Evolutionary conservation across 257 asterid species (phyloP).

Genomic region (Prunella vulgaris): DNA sequence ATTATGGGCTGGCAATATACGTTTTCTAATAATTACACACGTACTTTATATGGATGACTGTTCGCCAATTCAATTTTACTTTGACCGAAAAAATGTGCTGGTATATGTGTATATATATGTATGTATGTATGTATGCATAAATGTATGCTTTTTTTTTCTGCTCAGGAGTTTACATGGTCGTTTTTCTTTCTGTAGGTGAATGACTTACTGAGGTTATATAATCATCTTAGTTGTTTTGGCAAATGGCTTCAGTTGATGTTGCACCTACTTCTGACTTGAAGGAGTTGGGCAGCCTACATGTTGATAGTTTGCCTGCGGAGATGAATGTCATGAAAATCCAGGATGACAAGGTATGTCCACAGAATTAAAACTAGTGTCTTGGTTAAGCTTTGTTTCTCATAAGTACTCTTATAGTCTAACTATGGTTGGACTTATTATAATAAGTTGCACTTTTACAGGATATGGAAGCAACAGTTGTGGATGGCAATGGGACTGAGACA

Average conservation of each 20-base stretch:
- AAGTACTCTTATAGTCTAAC: constrained; percentile 14
- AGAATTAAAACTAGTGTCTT: not conserved
- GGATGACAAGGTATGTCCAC: constrained; percentile 55
- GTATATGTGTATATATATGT: constrained; percentile 18
- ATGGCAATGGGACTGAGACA: constrained; percentile 94
- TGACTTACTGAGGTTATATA: constrained; percentile 42
- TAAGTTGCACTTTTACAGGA: constrained; percentile 39
- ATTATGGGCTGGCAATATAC: not conserved
- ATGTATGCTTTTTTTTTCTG: constrained; percentile 12
- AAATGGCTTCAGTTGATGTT: constrained; percentile 69
- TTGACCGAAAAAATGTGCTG: not conserved
- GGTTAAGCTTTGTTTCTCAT: constrained; percentile 14
- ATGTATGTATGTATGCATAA: constrained; percentile 15
- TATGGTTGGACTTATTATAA: constrained; percentile 14
- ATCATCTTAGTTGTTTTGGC: constrained; percentile 30
- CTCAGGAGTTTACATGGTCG: not conserved
- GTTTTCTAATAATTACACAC: constrained; percentile 16
- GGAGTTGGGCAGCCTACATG: constrained; percentile 50
- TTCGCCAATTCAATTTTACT: not conserved
- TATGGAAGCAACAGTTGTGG: constrained; percentile 72
- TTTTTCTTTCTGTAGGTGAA: constrained; percentile 41
- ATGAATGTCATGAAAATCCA: constrained; percentile 71
- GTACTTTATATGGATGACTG: constrained; percentile 5
- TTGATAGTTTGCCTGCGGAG: constrained; percentile 70
- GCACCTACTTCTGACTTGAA: constrained; percentile 60